These are phyloP conservation scores for Neocatenulostroma microsporum DNA, from an alignment of 2,329 filamentous ascomycete species.

Conservation along the genomic window DNA sequence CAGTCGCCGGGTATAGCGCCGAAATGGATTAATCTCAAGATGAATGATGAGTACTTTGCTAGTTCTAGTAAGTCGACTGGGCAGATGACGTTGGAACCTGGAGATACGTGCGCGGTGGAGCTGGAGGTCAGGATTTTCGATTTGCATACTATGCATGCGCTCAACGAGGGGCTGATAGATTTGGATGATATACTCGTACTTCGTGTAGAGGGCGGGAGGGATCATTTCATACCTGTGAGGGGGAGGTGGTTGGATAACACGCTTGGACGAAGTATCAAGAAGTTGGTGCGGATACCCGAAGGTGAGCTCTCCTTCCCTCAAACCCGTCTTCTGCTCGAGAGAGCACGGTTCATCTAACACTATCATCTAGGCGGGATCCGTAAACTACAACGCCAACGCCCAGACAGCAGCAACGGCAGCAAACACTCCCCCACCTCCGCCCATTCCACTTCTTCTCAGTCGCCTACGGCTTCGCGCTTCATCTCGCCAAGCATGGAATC, in stretches of 20 bases:
- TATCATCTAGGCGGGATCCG: constrained; percentile 69
- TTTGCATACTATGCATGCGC: constrained; percentile 53
- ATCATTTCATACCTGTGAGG: constrained; percentile 81
- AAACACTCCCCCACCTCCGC: too few species aligned
- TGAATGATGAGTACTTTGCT: constrained; percentile 18
- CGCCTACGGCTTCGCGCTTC: not conserved
- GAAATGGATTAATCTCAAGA: constrained; percentile 59
- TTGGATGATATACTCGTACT: constrained; percentile 86
- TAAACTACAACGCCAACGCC: constrained; percentile 54
- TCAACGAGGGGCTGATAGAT: constrained; percentile 60
- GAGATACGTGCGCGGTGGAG: constrained; percentile 67
- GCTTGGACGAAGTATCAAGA: constrained; percentile 79
- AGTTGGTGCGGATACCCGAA: constrained; percentile 81
- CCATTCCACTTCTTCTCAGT: too few species aligned
- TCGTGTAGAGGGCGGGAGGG: constrained; percentile 71
- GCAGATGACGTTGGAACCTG: constrained; percentile 67
- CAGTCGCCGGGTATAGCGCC: constrained; percentile 39
- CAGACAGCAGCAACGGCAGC: too few species aligned
- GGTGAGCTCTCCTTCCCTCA: too few species aligned
- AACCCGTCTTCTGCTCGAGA: too few species aligned
- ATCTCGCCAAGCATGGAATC: not conserved
- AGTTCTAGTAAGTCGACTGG: constrained; percentile 20
- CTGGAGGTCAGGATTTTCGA: constrained; percentile 61
- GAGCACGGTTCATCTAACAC: too few species aligned
- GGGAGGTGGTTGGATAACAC: constrained; percentile 73